Percentiles rank a stretch among this genome's conserved stretches.
phyloP scores from a whole-genome alignment of 352 stramenopile genomes.

The Pseudoperonospora humuli region DNA sequence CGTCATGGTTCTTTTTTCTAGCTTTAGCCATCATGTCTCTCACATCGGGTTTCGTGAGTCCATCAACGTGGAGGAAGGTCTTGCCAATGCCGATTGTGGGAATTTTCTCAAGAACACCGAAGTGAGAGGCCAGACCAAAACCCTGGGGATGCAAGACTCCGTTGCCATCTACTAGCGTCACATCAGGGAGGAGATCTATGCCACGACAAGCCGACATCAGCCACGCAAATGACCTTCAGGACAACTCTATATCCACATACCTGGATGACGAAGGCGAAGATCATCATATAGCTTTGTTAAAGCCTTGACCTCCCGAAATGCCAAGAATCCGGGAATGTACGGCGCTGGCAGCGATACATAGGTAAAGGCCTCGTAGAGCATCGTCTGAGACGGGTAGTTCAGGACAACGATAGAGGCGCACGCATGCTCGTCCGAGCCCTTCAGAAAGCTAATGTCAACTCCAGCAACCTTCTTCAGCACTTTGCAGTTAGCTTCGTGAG shows the following conservation, averaged over 20 bases:
- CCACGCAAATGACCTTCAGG: not conserved
- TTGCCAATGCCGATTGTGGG: conserved; percentile 89
- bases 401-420: conserved; percentile 80
- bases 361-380: conserved; percentile 79
- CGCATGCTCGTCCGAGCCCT: conserved; percentile 68
- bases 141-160: conserved; percentile 81
- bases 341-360: conserved; percentile 74
- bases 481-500: conserved; percentile 1
- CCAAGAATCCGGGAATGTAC: conserved; percentile 77
- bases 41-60: conserved; percentile 65
- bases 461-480: conserved; percentile 44
- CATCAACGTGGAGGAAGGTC: conserved; percentile 86
- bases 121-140: conserved; percentile 90
- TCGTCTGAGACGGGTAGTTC: conserved; percentile 42
- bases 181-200: conserved; percentile 62
- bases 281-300: conserved; percentile 64
- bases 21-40: conserved; percentile 44
- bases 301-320: conserved; percentile 70
- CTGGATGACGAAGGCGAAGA: conserved; percentile 39
- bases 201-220: not conserved
- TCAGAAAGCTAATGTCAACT: conserved; percentile 82
- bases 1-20: conserved; percentile 21
- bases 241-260: conserved; percentile 13
- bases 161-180: conserved; percentile 91
- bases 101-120: conserved; percentile 86